A percentile compares a stretch with the other conserved stretches of the same genome.
phyloP scores from a whole-genome alignment of 805 yeast species.

The Cyberlindnera mrakii region DNA sequence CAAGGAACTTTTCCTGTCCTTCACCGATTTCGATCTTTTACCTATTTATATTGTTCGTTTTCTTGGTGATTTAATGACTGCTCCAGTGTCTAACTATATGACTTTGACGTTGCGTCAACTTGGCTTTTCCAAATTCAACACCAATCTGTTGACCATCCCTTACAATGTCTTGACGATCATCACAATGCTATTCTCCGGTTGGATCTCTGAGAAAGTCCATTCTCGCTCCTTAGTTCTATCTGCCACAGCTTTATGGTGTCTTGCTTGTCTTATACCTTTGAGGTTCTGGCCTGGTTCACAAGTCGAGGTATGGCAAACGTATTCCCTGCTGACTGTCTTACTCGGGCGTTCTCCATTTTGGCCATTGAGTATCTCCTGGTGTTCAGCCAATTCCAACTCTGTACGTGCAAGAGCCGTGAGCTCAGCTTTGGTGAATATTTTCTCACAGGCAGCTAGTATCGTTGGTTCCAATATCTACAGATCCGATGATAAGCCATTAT shows the following conservation, averaged over 20 bases:
- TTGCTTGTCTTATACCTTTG: conserved; percentile 28
- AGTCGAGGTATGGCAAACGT: conserved; percentile 36
- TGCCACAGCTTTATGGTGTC: conserved; percentile 30
- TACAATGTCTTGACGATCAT: conserved; percentile 33
- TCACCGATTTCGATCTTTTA: conserved; percentile 48
- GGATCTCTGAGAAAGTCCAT: conserved; percentile 29
- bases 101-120: conserved; percentile 41
- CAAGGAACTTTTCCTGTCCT: conserved; percentile 32
- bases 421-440: conserved; percentile 60
- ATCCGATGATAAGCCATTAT: conserved; percentile 50
- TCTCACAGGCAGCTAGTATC: conserved; percentile 53
- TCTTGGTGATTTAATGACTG: conserved; percentile 31
- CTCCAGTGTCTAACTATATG: conserved; percentile 37
- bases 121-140: conserved; percentile 48
- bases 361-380: conserved; percentile 53
- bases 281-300: conserved; percentile 38
- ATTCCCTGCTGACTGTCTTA: conserved; percentile 29
- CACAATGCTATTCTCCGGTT: conserved; percentile 30
- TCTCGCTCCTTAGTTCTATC: conserved; percentile 28
- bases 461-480: conserved; percentile 52
- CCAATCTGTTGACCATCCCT: conserved; percentile 50
- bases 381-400: conserved; percentile 55
- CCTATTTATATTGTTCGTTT: conserved; percentile 48
- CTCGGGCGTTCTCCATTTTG: conserved; percentile 43
- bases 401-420: conserved; percentile 61